Evolutionary conservation across 306 rosid species (phyloP).

Genomic region (Oemleria cerasiformis): DNA sequence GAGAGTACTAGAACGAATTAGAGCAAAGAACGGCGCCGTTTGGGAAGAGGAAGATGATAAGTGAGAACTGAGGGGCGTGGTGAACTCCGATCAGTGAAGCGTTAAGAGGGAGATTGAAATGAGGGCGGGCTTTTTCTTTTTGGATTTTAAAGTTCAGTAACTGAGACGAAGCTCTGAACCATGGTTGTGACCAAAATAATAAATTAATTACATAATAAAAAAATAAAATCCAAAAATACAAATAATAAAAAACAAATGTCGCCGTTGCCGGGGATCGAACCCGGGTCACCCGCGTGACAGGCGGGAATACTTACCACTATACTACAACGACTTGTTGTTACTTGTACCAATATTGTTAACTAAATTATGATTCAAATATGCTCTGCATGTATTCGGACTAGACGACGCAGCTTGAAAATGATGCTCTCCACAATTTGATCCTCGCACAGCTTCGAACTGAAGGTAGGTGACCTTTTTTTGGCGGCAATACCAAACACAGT

Average conservation of each 20-base stretch:
- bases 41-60: neutral
- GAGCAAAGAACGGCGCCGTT: neutral
- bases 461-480: constrained; percentile 3
- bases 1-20: neutral
- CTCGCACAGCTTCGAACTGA: neutral
- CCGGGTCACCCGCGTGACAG: constrained; percentile 45
- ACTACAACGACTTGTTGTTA: constrained; percentile 20
- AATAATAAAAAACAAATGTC: neutral
- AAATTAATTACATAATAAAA: neutral
- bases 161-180: neutral
- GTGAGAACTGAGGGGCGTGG: neutral
- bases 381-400: too few species aligned
- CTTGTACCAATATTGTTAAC: fast-evolving
- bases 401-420: neutral
- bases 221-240: neutral
- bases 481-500: constrained; percentile 6
- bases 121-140: constrained; percentile 27
- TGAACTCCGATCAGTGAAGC: neutral
- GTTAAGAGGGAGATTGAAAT: neutral
- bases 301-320: constrained; percentile 44
- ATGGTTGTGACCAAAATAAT: neutral
- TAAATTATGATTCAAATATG: too few species aligned
- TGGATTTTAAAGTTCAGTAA: neutral
- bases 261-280: constrained; percentile 49
- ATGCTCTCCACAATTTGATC: neutral